These are phyloP conservation scores for Nephelium lappaceum DNA, from an alignment of 345 rosid species.

Conservation along the genomic window DNA sequence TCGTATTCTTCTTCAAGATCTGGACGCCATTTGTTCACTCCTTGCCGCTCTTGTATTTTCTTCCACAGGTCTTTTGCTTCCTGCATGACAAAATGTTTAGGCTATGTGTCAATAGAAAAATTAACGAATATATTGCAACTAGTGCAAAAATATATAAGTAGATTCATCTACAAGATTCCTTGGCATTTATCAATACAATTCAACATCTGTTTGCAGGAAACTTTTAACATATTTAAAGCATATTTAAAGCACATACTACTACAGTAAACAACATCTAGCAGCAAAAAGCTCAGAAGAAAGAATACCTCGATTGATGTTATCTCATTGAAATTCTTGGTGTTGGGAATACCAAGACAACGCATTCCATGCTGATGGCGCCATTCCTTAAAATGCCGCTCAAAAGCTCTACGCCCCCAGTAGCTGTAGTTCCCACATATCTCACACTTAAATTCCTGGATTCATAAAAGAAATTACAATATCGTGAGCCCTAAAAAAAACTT, in stretches of 20 bases:
- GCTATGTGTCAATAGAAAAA: neutral
- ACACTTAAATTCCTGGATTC: constrained; percentile 81
- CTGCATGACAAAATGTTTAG: constrained; percentile 37
- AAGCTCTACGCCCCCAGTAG: constrained; percentile 98
- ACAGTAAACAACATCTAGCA: neutral
- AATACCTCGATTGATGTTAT: constrained; percentile 85
- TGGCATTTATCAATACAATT: neutral
- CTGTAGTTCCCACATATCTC: constrained; percentile 96
- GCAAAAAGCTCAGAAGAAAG: neutral
- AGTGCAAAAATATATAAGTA: neutral
- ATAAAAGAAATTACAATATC: neutral
- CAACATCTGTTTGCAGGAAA: neutral
- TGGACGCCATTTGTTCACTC: constrained; percentile 95
- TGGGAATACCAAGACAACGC: constrained; percentile 98
- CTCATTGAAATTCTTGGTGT: constrained; percentile 98
- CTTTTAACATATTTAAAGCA: neutral
- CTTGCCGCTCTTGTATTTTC: constrained; percentile 82
- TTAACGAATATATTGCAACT: neutral
- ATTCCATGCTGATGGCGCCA: constrained; percentile 99
- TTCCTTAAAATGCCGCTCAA: constrained; percentile 98
- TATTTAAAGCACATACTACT: neutral
- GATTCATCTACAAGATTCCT: neutral
- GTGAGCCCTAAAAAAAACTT: neutral
- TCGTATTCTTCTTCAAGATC: constrained; percentile 99
- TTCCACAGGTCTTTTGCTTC: constrained; percentile 98